Base-by-base conservation (phyloP, 352 stramenopile species). In the Pythium myriotylum region DNA sequence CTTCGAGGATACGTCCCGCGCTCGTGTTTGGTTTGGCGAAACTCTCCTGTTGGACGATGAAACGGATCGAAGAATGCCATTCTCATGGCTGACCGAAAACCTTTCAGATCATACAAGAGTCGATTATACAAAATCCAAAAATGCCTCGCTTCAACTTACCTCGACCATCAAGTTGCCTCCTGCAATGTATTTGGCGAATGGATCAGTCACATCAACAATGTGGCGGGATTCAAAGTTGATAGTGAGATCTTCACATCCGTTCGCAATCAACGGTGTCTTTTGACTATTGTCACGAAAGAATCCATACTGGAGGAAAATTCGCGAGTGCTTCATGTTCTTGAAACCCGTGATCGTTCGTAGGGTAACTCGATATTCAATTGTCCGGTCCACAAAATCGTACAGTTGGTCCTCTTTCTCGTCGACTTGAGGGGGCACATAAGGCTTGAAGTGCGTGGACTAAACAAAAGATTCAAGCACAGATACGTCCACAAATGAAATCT, bases 361-460 rank as follows among this genome's bases (percentile, higher is more conserved):
- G 17, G 65, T 54, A 16, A 88, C 54, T 13, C 63, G 68, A 29
- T 79, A 88, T 58, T 83, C 73, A 22, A 88, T 58, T 7, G 66
- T 63, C 58, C 70, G 72, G 41, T 86, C 79, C 67, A 87, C 77
- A 32, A 65, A 79, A 41, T 85, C 77, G 41, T 70, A 62, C 37
- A 86, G 54, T 48, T 86, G 77, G 53, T 89, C 68, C 52, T 89
- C 77, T 2, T 42, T 40, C 41, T 39, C 69, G 59, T 89, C 77
- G 33, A 76, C 33, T 19, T 77, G 49, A 1, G 45, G 51, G 9
- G 40, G 65, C 47, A 57, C 42, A 41, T 82, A 85, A 19, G 71
- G 54, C 47, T 73, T 47, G 32, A 86, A 89, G 12, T 61, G 40
- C 3, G 54, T 55, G 6, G 33, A 37, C 51, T 69, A 49, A 13